Evolutionary conservation across 1,284 basidiomycete species (phyloP), one percentile per base, ranked within the genome.

Genomic region (Cutaneotrichosporon dermatis): DNA sequence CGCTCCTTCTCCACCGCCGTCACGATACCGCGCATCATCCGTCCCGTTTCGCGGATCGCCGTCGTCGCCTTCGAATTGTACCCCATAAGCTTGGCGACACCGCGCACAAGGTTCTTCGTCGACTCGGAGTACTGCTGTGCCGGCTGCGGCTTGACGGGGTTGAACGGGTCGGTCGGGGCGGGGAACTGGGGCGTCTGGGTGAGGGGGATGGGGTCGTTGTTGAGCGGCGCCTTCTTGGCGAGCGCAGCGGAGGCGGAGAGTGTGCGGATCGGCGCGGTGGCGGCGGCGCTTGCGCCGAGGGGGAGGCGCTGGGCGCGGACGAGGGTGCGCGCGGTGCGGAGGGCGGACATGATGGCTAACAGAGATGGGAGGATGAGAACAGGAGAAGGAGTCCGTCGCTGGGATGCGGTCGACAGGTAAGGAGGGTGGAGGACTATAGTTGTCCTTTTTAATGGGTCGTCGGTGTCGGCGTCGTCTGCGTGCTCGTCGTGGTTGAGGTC

Each of bases 21-120:
- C 0, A 82, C 80, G 44, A 81, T 80, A 5, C 79, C 78, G 51
- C 81, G 80, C 74, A 83, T 81, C 71, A 83, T 80, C 58, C 82
- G 79, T 13, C 79, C 79, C 6, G 82, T 80, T 58, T 82, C 80
- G 16, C 82, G 71, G 59, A 83, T 82, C 8, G 82, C 81, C 9
- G 80, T 82, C 11, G 73, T 72, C 11, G 79, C 77, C 55, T 74
- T 72, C 46, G 79, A 76, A 68, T 83, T 81, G 75, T 83, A 83
- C 25, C 83, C 83, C 71, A 83, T 78, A 51, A 82, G 45, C 53
- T 74, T 77, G 33, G 81, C 82, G 4, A 83, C 51, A 9, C 70
- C 68, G 45, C 68, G 66, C 16, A 76, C 71, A 25, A 77, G 41
- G 37, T 61, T 63, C 42, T 70, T 66, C 9, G 72, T 75, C 25